Evolutionary conservation across 2,329 filamentous ascomycete species (phyloP), one percentile per base, ranked within the genome.

Genomic region (Talaromyces sp.): DNA sequence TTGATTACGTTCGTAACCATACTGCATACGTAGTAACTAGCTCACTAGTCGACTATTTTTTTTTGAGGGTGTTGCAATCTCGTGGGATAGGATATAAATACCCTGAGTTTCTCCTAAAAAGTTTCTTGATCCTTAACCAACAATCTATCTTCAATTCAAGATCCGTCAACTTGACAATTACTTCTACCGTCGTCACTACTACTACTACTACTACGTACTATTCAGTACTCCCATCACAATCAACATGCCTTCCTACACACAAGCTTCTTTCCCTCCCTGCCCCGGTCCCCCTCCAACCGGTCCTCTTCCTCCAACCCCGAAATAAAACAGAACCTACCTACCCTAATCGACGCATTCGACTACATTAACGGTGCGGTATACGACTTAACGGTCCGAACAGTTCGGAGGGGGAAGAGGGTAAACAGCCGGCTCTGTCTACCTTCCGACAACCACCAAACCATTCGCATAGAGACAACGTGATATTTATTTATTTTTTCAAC

Each of bases 251-350:
- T 59, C 57, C 17, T 59, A 59, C 52, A 51, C 57, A 15, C 57
- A 59, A 17, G 36, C 28, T 21, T 56, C 57, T n/a, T 60, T 57
- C 48, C 58, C 58, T 36, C 58, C 58, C 8, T 60, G 58, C 54
- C 58, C 58, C 2, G 58, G 58, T 36, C 58, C 58, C 28, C 58
- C 58, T 46, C 58, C 58, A 9, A 60, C 53, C 33, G 58, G 58
- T 37, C 58, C 58, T 60, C 58, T 60, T 39, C 58, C 58, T 13
- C 58, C 58, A 17, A 60, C 58, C 9, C 58, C 58, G 40, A 60
- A 60, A 54, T 60, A 60, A 57, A 36, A n/a, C n/a, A n/a, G 46
- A 41, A n/a, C 21, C 19, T 25, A 25, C 17, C 25, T 43, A 2
- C 31, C 40, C 33, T 39, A 33, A 22, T 37, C 48, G 21, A 52